Evolutionary conservation across 2,329 filamentous ascomycete species (phyloP), one percentile per base, ranked within the genome.

Genomic region (Ophiostoma ips): DNA sequence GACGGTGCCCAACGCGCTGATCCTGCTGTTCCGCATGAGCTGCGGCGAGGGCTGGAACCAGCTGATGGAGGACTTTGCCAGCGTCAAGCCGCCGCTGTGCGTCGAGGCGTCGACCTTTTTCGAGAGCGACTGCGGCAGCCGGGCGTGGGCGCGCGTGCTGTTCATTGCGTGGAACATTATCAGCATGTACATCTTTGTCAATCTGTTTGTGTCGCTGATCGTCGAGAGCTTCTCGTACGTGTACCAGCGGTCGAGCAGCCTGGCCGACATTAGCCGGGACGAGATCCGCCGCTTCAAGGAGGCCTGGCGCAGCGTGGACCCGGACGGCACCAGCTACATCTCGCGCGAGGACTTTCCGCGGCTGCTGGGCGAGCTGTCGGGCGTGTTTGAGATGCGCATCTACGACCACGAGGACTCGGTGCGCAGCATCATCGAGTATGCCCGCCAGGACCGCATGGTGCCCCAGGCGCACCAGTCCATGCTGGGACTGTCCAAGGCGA

Each of bases 121-220:
- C 60, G 70, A 85, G 38, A 92, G 87, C 59, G 94, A 98, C 66
- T 98, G 92, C 61, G 92, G 92, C 52, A 95, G 90, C 67, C 77
- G 81, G 47, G 76, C 80, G 36, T 98, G 92, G 88, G 88, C 92
- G 8, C 76, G 88, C 48, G 79, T 81, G 33, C 72, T 98, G 10
- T 98, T 98, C 69, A 88, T 96, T 52, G 79, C 84, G 5, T 98
- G 92, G 92, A 98, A 98, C 70, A 90, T 98, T 60, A 76, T 98
- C 66, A 96, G 90, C 84, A 98, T 98, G 92, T 98, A 98, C 68
- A 94, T 98, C 60, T 98, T 98, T 61, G 90, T 96, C 62, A 95
- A 90, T 61, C 70, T 98, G 62, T 98, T 98, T 65, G 90, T 98
- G 52, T 98, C 92, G 46, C 80, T 98, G 63, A 98, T 98, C 58